Evolutionary conservation across 768 basidiomycete species (phyloP).

Genomic region (Floccularia luteovirens): DNA sequence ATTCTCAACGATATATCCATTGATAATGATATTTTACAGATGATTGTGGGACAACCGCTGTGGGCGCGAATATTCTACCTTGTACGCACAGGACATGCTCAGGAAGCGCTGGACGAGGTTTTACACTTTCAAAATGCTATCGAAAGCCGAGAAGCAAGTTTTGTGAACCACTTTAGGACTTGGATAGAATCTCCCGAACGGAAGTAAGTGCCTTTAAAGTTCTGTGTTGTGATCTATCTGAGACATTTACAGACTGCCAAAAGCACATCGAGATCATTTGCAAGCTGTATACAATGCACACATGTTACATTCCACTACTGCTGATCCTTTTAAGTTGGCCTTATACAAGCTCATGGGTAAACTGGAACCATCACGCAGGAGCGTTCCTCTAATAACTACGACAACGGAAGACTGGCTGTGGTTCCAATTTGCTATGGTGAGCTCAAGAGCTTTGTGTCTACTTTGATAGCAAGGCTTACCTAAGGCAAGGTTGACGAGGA

Average conservation of each 20-base stretch:
- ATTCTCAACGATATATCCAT: not conserved
- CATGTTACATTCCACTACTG: conserved; percentile 80
- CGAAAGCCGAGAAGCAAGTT: conserved; percentile 73
- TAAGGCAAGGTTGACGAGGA: conserved; percentile 72
- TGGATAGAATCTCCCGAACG: conserved; percentile 81
- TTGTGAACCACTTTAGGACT: conserved; percentile 73
- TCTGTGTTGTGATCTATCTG: conserved; percentile 1
- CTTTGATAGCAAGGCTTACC: too few species aligned
- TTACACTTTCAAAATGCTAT: conserved; percentile 60
- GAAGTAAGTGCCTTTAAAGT: conserved; percentile 35
- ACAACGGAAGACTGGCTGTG: conserved; percentile 99
- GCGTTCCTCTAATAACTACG: conserved; percentile 75
- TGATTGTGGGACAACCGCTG: conserved; percentile 79
- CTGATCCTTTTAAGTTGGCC: conserved; percentile 94
- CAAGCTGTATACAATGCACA: conserved; percentile 78
- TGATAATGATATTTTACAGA: conserved; percentile 42
- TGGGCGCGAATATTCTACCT: conserved; percentile 96
- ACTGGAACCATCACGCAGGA: conserved; percentile 75
- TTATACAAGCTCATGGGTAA: conserved; percentile 94
- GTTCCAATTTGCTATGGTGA: conserved; percentile 88
- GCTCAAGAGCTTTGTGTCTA: too few species aligned
- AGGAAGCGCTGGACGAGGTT: conserved; percentile 78
- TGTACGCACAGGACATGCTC: conserved; percentile 74
- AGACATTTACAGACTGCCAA: conserved; percentile 44
- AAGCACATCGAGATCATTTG: conserved; percentile 72